Base-by-base conservation (phyloP, 495 filamentous ascomycete species). In the Beverwykella pulmonaria region DNA sequence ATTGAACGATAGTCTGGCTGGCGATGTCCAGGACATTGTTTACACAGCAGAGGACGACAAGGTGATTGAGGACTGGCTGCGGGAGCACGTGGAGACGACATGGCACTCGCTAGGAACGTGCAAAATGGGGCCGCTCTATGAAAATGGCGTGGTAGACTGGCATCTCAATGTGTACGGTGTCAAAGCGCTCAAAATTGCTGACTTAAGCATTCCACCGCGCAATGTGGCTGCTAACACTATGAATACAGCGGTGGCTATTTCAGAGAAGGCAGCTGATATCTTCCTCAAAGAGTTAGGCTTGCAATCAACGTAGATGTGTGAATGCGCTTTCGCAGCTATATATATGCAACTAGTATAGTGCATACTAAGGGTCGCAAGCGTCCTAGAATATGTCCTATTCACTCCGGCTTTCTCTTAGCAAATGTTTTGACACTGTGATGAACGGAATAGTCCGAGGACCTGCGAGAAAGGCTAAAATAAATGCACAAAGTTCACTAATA, bases 181-280 rank as follows among this genome's bases (percentile, higher is more conserved):
- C 1, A 59, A 75, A 59, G 77, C 77, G 32, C 74, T 84, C 54
- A 83, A 82, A 70, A 59, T 83, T 23, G 77, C 70, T 23, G 81
- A 83, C 62, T 23, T 84, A 61, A 77, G 76, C 39, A 79, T 87
- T 34, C 75, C 75, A n/a, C 84, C 86, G 2, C 75, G 78, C 64
- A 88, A 88, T 70, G 82, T 89, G 0, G 84, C 65, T 15, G 82
- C 83, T 8, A 89, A 89, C 69, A 88, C 85, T 2, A 81, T 82
- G 58, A 87, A 85, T 64, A 85, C 82, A 1, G 86, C 85, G 1
- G 71, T 88, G 65, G 67, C 81, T 36, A 74, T 88, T 39, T 85
- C 85, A 9, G 86, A 88, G 75, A 87, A 82, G 76, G 85, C 80
- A 19, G 85, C 86, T 1, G 79, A 81, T 50, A 82, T 89, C 25